Evolutionary conservation across 441 rosid species (phyloP).

Genomic region (Metrosideros polymorpha): DNA sequence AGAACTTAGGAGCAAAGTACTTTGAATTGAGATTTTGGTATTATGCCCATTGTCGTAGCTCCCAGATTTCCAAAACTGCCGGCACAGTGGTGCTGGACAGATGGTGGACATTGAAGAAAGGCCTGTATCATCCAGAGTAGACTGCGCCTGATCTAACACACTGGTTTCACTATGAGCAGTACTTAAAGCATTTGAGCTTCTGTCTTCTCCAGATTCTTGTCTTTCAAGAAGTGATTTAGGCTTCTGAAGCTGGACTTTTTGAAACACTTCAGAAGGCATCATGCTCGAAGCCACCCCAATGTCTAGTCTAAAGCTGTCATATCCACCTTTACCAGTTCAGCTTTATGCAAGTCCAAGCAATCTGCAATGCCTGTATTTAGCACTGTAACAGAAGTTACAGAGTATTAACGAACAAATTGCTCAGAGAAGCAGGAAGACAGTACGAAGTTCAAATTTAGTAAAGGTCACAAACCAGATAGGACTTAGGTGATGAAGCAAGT

Average conservation of each 20-base stretch:
- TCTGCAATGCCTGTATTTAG: slow-evolving; percentile 24
- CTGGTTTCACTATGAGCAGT: slow-evolving; percentile 48
- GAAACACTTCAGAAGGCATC: slow-evolving; percentile 2
- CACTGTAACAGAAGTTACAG: slow-evolving; percentile 2
- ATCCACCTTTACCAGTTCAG: slow-evolving; percentile 19
- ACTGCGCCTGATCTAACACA: slow-evolving; percentile 61
- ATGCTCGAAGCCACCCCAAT: slow-evolving; percentile 15
- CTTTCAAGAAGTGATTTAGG: slow-evolving; percentile 13
- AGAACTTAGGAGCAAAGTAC: slow-evolving; percentile 27
- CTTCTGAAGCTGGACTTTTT: slow-evolving; percentile 9
- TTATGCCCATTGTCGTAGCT: slow-evolving; percentile 35
- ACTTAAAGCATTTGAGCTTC: slow-evolving; percentile 37
- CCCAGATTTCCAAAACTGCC: slow-evolving; percentile 97
- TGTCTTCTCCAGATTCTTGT: slow-evolving; percentile 52
- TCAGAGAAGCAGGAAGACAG: background rate
- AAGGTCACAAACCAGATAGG: background rate
- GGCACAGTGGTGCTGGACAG: slow-evolving; percentile 66
- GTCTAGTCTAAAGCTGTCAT: slow-evolving; percentile 45
- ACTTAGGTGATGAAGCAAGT: background rate
- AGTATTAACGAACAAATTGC: background rate
- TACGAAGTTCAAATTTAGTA: background rate
- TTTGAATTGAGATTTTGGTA: slow-evolving; percentile 45
- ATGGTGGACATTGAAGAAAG: slow-evolving; percentile 49
- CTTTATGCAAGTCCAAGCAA: slow-evolving; percentile 18
- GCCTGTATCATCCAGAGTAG: slow-evolving; percentile 59